These are phyloP conservation scores for Yamadazyma nakazawae DNA, from an alignment of 805 yeast genomes.

Conservation along the genomic window DNA sequence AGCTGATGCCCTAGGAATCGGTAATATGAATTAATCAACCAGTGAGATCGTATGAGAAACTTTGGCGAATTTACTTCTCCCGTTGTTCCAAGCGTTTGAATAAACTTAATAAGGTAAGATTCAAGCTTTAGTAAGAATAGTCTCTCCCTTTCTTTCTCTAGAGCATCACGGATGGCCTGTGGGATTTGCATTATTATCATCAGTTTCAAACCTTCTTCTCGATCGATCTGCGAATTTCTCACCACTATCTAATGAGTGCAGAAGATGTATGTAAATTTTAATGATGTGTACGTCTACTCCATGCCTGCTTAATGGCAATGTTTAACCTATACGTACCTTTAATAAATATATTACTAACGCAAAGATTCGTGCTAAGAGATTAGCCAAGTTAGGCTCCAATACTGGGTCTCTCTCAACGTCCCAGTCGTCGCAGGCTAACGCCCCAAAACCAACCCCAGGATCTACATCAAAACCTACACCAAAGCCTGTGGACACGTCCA, in stretches of 20 bases:
- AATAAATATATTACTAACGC: conserved; percentile 15
- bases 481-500: background rate
- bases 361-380: conserved; percentile 49
- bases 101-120: background rate
- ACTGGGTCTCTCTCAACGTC: background rate
- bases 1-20: conserved; percentile 66
- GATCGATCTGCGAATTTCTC: background rate
- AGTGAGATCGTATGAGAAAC: background rate
- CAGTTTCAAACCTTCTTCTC: background rate
- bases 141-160: background rate
- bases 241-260: conserved; percentile 12
- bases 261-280: conserved; percentile 13
- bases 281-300: background rate
- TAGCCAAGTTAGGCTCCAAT: conserved; percentile 44
- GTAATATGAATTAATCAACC: conserved; percentile 53
- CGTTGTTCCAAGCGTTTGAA: background rate
- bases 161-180: background rate
- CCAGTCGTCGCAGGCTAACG: background rate
- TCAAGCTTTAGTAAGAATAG: background rate
- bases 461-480: background rate
- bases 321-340: background rate
- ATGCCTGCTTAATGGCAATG: background rate
- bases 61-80: background rate
- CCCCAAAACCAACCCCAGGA: background rate
- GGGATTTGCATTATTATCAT: background rate